Evolutionary conservation across 345 rosid genomes (phyloP), one percentile per base, ranked within the genome.

Genomic region (Euclidium syriacum): DNA sequence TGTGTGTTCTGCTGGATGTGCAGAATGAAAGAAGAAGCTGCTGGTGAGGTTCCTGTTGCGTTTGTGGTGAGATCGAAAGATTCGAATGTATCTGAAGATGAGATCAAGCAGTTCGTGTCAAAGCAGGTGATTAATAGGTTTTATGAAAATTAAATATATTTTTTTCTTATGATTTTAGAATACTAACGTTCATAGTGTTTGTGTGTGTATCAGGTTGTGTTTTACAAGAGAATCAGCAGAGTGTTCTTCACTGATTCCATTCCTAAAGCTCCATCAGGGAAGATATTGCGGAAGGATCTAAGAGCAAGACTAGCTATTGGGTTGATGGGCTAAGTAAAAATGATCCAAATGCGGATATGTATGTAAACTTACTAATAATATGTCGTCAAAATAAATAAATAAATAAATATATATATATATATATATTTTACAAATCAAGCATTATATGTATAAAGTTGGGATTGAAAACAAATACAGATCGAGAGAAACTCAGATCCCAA

Each of bases 211-310:
- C 5, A 91, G 98, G 98, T 92, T 26, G 81, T 92, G 42, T 89
- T 73, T 73, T 92, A 85, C 82, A 92, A 92, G 80, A 89, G 86
- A 75, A 64, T 87, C 32, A 67, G 46, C 23, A 67, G 77, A 70
- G 95, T 89, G 4, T 81, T 85, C 77, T 89, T 89, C 77, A 51
- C 52, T 3, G 84, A 85, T 6, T 30, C 87, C 4, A 85, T 92
- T 54, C 98, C 96, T 0, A 92, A 85, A 70, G 83, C 91, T 36
- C 86, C 95, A 19, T 77, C 96, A 4, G 96, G 98, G 10, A 92
- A 92, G 65, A 87, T 89, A 17, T 58, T 92, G 83, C 73, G 97
- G 75, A 89, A 92, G 44, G 87, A 89, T 36, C 72, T 89, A 6
- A 78, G 83, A 67, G 85, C 77, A 17, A 82, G 43, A 60, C 52